phyloP scores from a whole-genome alignment of 192 early-diverging fungal genomes.

The Spizellomyces sp. region DNA sequence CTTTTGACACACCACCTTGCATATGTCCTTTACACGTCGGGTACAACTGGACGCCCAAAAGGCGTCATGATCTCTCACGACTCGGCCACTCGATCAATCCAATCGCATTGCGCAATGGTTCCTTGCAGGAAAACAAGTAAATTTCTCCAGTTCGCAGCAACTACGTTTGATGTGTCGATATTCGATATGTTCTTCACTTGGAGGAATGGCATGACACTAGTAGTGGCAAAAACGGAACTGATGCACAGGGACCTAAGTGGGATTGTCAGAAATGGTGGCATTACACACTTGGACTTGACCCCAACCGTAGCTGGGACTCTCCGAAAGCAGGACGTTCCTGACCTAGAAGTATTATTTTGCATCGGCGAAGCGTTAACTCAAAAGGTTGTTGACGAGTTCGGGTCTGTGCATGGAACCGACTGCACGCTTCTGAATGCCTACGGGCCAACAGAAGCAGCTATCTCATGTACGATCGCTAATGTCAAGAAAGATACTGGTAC shows the following conservation, averaged over 20 bases:
- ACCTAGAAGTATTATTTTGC: constrained; percentile 4
- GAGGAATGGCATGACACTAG: not conserved
- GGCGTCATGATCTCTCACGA: constrained; percentile 33
- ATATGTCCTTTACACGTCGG: constrained; percentile 47
- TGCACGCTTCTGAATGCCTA: constrained; percentile 10
- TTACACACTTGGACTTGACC: constrained; percentile 9
- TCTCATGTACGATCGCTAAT: constrained; percentile 15
- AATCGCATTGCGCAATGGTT: constrained; percentile 19
- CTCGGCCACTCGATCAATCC: constrained; percentile 21
- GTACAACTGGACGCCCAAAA: constrained; percentile 48
- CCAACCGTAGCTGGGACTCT: constrained; percentile 14
- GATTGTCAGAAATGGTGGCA: not conserved
- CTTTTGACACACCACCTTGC: constrained; percentile 27
- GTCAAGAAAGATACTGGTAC: not conserved
- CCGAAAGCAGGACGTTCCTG: not conserved
- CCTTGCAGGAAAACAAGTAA: not conserved
- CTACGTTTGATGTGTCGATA: constrained; percentile 17
- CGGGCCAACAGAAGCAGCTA: constrained; percentile 32
- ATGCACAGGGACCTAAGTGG: constrained; percentile 11
- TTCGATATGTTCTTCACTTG: constrained; percentile 21
- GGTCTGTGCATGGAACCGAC: not conserved
- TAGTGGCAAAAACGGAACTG: not conserved
- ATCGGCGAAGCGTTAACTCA: constrained; percentile 15
- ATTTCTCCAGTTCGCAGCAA: constrained; percentile 23
- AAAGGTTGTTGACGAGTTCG: constrained; percentile 9